Base-by-base conservation (phyloP, 352 stramenopile genomes). In the Thalassiosira sp. region DNA sequence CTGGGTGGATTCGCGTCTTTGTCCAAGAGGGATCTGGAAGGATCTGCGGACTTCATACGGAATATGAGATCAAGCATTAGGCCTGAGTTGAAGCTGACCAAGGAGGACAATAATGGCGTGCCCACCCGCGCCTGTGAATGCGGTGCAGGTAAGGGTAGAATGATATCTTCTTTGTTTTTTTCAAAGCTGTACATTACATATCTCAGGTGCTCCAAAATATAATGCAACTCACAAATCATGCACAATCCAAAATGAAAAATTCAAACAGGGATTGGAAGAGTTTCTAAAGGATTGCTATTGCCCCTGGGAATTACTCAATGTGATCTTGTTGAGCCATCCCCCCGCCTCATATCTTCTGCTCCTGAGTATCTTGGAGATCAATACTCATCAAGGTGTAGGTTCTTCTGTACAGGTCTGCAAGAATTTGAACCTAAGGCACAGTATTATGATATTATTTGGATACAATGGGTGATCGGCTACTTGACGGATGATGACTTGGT, bases 381-480 rank as follows among this genome's bases (percentile, higher is more conserved):
- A 40, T 72, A 49, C 49, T 74, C 75, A 31, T 31, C 66, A 15
- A 77, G 76, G 52, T 94, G 85, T 64, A 68, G 93, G 28, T 94
- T 94, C 63, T 90, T 95, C 76, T 98, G 94, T 77, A 91, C 94
- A 62, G 95, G 94, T 5, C 83, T 98, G 73, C 95, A 98, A 81
- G 77, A 90, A 24, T 92, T 87, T 79, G 45, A 72, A 61, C 86
- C 86, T 0, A 53, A 46, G 51, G 25, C 28, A 6, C 57, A 79
- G 1, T 93, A 75, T 37, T 98, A 98, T 87, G 94, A 98, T 83
- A 87, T 98, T 53, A 94, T 99, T 70, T 99, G 96, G 95, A 93
- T 98, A 70, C 96, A 99, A 84, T 99, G 96, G 96, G 94, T 97
- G 46, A 89, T 97, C 13, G 92, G 94, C 33, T 96, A 99, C 82